A percentile compares a stretch with the other conserved stretches of the same genome.
Evolutionary conservation across 2,329 filamentous ascomycete genomes (phyloP).

Genomic region (Colletotrichum ledebouriae): DNA sequence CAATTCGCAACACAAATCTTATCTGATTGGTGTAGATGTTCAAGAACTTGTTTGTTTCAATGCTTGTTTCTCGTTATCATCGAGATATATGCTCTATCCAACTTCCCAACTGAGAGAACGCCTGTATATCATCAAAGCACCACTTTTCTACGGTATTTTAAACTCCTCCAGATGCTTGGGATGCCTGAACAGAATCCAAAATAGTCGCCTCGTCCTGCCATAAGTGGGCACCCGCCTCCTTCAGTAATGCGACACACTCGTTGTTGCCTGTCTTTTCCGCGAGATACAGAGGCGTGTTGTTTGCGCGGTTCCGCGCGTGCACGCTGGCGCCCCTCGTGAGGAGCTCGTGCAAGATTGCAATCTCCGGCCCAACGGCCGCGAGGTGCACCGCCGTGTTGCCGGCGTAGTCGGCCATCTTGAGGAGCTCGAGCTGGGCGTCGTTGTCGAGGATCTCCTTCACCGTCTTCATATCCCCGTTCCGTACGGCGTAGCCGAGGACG

Average conservation of each 20-base stretch:
- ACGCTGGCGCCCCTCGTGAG: conserved; percentile 75
- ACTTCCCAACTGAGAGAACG: conserved; percentile 11
- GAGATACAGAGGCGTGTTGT: conserved; percentile 76
- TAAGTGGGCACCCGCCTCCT: conserved; percentile 71
- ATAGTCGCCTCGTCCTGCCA: conserved; percentile 58
- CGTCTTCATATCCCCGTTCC: conserved; percentile 74
- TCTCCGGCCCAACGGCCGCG: conserved; percentile 67
- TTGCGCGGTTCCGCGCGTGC: conserved; percentile 73
- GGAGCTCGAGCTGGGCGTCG: conserved; percentile 68
- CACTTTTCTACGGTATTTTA: conserved; percentile 22
- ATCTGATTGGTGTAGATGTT: too few relatives aligned
- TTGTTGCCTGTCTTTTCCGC: conserved; percentile 70
- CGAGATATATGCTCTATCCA: conserved; percentile 9
- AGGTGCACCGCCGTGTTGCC: conserved; percentile 79
- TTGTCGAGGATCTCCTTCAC: conserved; percentile 78
- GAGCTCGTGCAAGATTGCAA: conserved; percentile 70
- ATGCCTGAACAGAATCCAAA: conserved; percentile 37
- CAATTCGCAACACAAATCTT: too few relatives aligned
- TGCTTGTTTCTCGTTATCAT: conserved; percentile 8
- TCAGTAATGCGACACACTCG: conserved; percentile 67
- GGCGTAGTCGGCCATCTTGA: conserved; percentile 84
- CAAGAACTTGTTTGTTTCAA: neutral
- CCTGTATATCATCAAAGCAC: conserved; percentile 18
- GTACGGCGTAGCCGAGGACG: conserved; percentile 84
- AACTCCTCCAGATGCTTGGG: conserved; percentile 35